Evolutionary conservation across 768 basidiomycete species (phyloP).

Genomic region (Calocybe gangraenosa): DNA sequence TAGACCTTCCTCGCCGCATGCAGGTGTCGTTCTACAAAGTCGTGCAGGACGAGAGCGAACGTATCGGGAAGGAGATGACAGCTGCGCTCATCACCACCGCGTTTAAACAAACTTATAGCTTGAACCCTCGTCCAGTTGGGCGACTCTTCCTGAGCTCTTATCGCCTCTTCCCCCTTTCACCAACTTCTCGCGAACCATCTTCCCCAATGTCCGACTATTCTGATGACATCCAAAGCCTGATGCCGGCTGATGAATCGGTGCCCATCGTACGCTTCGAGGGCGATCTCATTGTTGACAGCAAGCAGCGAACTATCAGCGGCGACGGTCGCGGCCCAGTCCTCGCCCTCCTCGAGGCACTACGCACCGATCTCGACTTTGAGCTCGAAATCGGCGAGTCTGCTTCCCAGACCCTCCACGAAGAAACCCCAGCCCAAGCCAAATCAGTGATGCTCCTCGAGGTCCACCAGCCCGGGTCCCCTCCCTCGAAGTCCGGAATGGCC

Average conservation of each 20-base stretch:
- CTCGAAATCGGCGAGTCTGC: constrained; percentile 68
- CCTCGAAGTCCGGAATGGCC: constrained; percentile 47
- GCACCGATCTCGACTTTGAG: constrained; percentile 57
- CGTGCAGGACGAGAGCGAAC: constrained; percentile 69
- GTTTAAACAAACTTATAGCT: constrained; percentile 63
- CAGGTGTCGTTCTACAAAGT: constrained; percentile 78
- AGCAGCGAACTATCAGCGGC: constrained; percentile 61
- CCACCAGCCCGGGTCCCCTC: constrained; percentile 42
- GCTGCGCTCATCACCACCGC: constrained; percentile 69
- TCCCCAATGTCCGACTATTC: constrained; percentile 34
- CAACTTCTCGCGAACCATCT: constrained; percentile 33
- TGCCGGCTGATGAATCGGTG: constrained; percentile 10
- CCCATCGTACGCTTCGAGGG: constrained; percentile 54
- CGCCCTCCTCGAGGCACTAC: constrained; percentile 72
- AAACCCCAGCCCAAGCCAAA: constrained; percentile 30
- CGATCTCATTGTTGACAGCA: constrained; percentile 63
- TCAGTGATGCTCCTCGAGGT: constrained; percentile 80
- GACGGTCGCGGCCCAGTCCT: constrained; percentile 77
- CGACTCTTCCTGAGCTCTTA: constrained; percentile 64
- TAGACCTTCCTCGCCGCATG: constrained; percentile 81
- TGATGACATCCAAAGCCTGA: constrained; percentile 42
- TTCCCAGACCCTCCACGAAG: constrained; percentile 58
- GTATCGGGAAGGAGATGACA: constrained; percentile 76
- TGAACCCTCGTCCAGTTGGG: constrained; percentile 59
- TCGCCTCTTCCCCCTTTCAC: constrained; percentile 45